Conservation (phyloP, 1,284 basidiomycete species). For the Ustilago hordei region DNA sequence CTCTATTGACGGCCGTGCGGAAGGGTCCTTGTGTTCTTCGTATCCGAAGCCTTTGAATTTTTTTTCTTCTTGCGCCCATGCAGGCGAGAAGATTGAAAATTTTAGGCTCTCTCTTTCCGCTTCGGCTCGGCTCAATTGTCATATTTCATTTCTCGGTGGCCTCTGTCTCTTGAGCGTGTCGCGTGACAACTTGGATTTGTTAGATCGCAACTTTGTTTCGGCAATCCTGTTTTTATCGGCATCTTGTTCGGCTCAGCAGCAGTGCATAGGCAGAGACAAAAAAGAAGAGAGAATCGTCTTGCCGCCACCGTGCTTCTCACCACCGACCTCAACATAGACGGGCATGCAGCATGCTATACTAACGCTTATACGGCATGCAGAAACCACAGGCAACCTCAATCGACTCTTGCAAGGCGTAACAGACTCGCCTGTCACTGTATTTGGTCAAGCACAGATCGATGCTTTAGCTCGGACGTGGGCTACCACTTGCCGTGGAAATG, state of each 20-base stretch:
- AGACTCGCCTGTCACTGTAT: slow-evolving; percentile 58
- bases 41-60: background rate
- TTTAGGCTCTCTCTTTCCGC: slow-evolving; percentile 8
- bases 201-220: background rate
- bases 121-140: slow-evolving; percentile 11
- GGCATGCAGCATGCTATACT: slow-evolving; percentile 48
- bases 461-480: slow-evolving; percentile 43
- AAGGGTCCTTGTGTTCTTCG: background rate
- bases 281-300: background rate
- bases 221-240: background rate
- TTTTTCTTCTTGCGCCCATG: slow-evolving; percentile 4
- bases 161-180: background rate
- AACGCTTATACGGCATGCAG: slow-evolving; percentile 62
- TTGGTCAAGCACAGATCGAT: slow-evolving; percentile 57
- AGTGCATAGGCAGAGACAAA: slow-evolving; percentile 2
- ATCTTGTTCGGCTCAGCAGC: slow-evolving; percentile 2
- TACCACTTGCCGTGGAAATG: background rate
- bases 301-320: slow-evolving; percentile 5
- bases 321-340: background rate
- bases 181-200: background rate
- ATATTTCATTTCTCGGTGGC: background rate
- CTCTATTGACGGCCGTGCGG: background rate
- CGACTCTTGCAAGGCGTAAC: slow-evolving; percentile 63
- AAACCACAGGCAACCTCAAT: slow-evolving; percentile 64
- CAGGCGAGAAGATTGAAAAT: slow-evolving; percentile 5